Evolutionary conservation across 352 stramenopile genomes (phyloP), one percentile per base, ranked within the genome.

Genomic region (Pythium folliculosum): DNA sequence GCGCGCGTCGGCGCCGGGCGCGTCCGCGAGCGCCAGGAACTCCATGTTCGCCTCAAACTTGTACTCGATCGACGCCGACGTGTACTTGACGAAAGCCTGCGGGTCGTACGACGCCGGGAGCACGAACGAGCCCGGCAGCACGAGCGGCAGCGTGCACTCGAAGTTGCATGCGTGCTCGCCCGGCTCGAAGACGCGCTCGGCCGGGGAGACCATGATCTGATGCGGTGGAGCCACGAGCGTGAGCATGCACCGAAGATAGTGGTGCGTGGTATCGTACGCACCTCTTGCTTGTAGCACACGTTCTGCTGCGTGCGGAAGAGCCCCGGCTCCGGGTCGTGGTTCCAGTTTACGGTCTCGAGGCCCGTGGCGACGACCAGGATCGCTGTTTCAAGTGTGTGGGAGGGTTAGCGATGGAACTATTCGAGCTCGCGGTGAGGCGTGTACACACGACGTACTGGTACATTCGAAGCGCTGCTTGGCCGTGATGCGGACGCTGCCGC

Each of bases 231-330:
- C 2, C 5, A 6, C 27, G 27, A 5, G 27, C 27, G 27, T 32
- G 5, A 32, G 27, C 2, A 32, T 2, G 27, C n/a, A n/a, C n/a
- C n/a, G n/a, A n/a, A 43, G 37, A 2, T 7, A 17, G 37, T 17
- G 3, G 9, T 12, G 1, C 3, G 37, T 17, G 37, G 3, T 3
- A 17, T 13, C 37, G 14, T 17, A 12, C 57, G 9, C 21, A 64
- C 57, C 44, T 64, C 57, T 44, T 64, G 57, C 27, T 53, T 64
- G 57, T 51, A 64, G 44, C 57, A 64, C 21, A 64, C 57, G 30
- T 64, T 64, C 25, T 55, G 43, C n/a, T 53, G 43, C 7, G 25
- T 44, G n/a, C 47, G 25, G 12, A 23, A 64, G 43, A 38, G 30
- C 6, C 27, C 45, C n/a, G 43, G 47, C n/a, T 40, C 25, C 2